Evolutionary conservation across 2,329 filamentous ascomycete species (phyloP).

Genomic region (Chrysoporthe austroafricana): DNA sequence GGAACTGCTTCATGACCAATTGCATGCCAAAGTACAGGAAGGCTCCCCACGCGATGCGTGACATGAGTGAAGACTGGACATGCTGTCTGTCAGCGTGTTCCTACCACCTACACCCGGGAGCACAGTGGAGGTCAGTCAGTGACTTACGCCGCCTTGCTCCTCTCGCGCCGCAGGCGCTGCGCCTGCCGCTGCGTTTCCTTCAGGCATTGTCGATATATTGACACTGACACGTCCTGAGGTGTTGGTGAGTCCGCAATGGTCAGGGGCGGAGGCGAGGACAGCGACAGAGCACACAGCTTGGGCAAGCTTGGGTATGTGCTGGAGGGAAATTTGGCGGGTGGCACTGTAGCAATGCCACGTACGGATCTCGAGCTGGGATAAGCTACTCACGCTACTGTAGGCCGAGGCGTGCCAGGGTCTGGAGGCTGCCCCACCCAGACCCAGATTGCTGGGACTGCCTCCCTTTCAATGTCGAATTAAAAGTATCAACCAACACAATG

Average conservation of each 20-base stretch:
- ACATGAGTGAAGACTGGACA: slow-evolving; percentile 43
- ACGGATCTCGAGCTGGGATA: not conserved
- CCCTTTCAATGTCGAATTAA: not conserved
- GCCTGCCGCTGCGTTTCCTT: slow-evolving; percentile 28
- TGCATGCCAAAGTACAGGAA: slow-evolving; percentile 64
- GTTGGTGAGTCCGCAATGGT: slow-evolving; percentile 12
- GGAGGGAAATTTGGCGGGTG: slow-evolving; percentile 1
- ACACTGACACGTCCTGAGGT: slow-evolving; percentile 19
- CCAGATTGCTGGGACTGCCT: not conserved
- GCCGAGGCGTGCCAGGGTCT: not conserved
- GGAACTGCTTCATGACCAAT: slow-evolving; percentile 58
- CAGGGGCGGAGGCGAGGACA: slow-evolving; percentile 10
- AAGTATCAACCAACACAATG: not conserved
- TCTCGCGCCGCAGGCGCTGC: slow-evolving; percentile 26
- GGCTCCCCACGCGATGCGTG: slow-evolving; percentile 55
- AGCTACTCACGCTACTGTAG: not conserved
- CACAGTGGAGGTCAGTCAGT: not conserved
- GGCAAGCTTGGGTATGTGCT: not conserved
- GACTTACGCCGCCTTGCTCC: slow-evolving; percentile 28
- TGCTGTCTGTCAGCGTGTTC: slow-evolving; percentile 3
- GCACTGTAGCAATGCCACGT: not conserved
- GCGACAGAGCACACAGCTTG: not conserved
- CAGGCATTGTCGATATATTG: slow-evolving; percentile 24
- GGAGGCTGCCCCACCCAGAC: not conserved
- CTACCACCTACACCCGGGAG: slow-evolving; percentile 33